Evolutionary conservation across 2,329 filamentous ascomycete species (phyloP).

Genomic region (Daldinia eschscholtzii): DNA sequence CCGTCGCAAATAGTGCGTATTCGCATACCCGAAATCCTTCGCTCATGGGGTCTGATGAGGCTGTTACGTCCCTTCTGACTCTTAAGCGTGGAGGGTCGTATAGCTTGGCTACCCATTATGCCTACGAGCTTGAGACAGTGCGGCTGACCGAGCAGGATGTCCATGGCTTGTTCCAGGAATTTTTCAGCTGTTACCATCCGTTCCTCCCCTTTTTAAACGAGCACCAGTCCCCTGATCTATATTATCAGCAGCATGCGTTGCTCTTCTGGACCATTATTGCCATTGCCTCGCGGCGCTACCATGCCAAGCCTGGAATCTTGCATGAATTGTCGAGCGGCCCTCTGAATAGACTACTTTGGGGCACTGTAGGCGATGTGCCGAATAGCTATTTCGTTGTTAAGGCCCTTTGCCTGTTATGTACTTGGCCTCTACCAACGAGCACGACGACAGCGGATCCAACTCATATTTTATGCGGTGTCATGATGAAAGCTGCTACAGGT

Average conservation of each 20-base stretch:
- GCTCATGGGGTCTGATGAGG: constrained; percentile 76
- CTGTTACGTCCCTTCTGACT: constrained; percentile 74
- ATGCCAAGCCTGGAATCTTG: constrained; percentile 72
- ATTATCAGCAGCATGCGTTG: constrained; percentile 81
- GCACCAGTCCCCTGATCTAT: constrained; percentile 75
- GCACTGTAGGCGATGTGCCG: constrained; percentile 80
- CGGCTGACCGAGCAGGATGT: constrained; percentile 74
- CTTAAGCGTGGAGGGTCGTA: constrained; percentile 75
- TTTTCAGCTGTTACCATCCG: constrained; percentile 80
- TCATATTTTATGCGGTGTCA: constrained; percentile 83
- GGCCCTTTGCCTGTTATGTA: constrained; percentile 82
- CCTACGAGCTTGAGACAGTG: constrained; percentile 72
- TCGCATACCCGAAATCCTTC: constrained; percentile 72
- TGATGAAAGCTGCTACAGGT: constrained; percentile 89
- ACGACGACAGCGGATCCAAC: constrained; percentile 84
- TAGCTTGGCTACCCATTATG: constrained; percentile 68
- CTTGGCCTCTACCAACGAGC: constrained; percentile 86
- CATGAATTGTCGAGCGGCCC: constrained; percentile 74
- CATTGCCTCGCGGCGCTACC: constrained; percentile 79
- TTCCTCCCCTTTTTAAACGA: constrained; percentile 82
- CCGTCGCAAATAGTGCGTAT: constrained; percentile 68
- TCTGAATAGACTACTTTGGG: constrained; percentile 79
- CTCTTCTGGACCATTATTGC: constrained; percentile 89
- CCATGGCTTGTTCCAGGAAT: constrained; percentile 76
- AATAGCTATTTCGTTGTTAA: constrained; percentile 86